Conservation (phyloP, 345 rosid species). For the Durio zibethinus region DNA sequence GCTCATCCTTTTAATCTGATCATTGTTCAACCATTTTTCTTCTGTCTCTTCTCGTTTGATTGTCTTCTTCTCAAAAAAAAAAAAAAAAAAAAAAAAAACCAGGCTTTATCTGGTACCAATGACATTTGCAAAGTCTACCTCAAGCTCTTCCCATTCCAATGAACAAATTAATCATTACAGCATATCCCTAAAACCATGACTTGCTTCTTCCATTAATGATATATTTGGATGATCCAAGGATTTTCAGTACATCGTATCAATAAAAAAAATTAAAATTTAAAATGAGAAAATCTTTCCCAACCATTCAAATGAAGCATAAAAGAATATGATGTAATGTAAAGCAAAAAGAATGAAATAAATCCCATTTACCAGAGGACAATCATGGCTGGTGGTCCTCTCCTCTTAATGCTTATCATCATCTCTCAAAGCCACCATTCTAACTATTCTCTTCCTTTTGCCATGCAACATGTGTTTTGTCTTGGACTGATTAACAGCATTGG, state of each 20-base stretch:
- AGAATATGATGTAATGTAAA: neutral
- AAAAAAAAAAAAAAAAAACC: neutral
- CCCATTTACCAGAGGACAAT: slow-evolving; percentile 1
- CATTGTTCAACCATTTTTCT: neutral
- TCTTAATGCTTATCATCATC: neutral
- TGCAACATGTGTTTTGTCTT: neutral
- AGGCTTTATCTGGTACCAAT: neutral
- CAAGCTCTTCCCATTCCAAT: neutral
- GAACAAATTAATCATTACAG: neutral
- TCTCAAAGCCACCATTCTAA: neutral
- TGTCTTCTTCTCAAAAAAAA: neutral
- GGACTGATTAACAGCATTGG: slow-evolving; percentile 1
- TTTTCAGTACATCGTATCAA: no score
- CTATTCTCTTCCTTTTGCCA: neutral
- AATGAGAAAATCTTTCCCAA: no score
- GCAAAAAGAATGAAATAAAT: neutral
- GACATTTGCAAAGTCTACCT: neutral
- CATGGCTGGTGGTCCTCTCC: slow-evolving; percentile 22
- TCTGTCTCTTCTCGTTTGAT: neutral
- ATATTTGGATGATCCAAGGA: no score
- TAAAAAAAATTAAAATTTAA: no score
- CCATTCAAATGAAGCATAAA: no score
- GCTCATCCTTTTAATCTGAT: slow-evolving; percentile 16
- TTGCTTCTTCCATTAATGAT: no score
- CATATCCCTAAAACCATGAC: neutral